These are phyloP conservation scores for Amaranthus tricolor DNA, from an alignment of 179 eudicot genomes.

Conservation along the genomic window DNA sequence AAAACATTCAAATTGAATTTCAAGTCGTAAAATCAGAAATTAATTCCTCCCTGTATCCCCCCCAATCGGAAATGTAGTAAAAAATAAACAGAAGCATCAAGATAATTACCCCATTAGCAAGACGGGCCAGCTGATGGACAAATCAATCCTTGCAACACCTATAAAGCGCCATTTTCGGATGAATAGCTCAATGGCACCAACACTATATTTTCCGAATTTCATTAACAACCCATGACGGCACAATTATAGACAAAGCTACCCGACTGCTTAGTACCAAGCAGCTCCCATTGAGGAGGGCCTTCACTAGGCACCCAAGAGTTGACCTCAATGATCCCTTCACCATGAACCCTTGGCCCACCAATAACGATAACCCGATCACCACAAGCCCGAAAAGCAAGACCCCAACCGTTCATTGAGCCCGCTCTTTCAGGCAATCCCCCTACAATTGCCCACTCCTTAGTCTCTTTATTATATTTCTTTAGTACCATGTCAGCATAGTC, in stretches of 20 bases:
- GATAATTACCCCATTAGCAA: constrained; percentile 53
- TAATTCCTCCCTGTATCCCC: constrained; percentile 28
- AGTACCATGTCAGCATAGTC: constrained; percentile 79
- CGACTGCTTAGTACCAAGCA: constrained; percentile 67
- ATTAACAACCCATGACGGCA: constrained; percentile 94
- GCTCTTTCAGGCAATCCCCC: constrained; percentile 84
- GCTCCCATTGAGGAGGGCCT: constrained; percentile 66
- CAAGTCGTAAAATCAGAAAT: constrained; percentile 39
- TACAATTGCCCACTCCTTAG: constrained; percentile 48
- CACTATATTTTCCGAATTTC: constrained; percentile 9
- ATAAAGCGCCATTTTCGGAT: constrained; percentile 13
- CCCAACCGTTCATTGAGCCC: constrained; percentile 88
- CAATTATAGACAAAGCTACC: constrained; percentile 90
- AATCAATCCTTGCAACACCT: too few species aligned
- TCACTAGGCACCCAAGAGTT: constrained; percentile 84
- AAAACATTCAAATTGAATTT: constrained; percentile 46
- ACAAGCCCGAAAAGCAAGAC: constrained; percentile 84
- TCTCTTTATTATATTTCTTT: constrained; percentile 50
- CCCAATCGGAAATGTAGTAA: constrained; percentile 24
- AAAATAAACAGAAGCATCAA: constrained; percentile 20
- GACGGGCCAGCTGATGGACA: constrained; percentile 31
- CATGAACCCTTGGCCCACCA: constrained; percentile 64
- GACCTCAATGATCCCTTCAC: constrained; percentile 69
- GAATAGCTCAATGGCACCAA: constrained; percentile 12
- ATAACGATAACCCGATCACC: constrained; percentile 73